Evolutionary conservation across 306 rosid species (phyloP).

Genomic region (Sphenostylis stenocarpa): DNA sequence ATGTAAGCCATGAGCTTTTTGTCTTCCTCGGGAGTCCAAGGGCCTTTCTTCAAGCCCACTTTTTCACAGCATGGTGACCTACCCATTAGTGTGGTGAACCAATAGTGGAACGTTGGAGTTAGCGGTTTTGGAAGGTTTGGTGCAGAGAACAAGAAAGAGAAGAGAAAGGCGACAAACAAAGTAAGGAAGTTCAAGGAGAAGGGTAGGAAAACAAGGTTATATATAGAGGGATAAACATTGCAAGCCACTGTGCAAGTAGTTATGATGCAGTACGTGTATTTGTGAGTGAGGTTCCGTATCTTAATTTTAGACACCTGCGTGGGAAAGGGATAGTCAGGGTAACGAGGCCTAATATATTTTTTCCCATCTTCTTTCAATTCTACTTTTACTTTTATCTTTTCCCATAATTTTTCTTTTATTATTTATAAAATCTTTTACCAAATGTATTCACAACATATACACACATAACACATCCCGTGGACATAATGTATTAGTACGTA

Average conservation of each 20-base stretch:
- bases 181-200: slow-evolving; percentile 20
- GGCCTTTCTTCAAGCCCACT: slow-evolving; percentile 58
- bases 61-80: slow-evolving; percentile 54
- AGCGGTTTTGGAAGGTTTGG: background rate
- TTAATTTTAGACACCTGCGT: slow-evolving; percentile 16
- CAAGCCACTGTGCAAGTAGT: background rate
- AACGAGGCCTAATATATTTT: background rate
- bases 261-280: slow-evolving; percentile 11
- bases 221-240: slow-evolving; percentile 7
- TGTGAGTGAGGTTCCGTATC: slow-evolving; percentile 16
- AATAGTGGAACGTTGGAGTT: background rate
- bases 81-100: slow-evolving; percentile 39
- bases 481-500: background rate
- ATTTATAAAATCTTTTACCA: background rate
- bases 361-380: background rate
- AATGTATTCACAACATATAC: background rate
- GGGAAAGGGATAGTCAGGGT: background rate
- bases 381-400: background rate
- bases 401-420: background rate
- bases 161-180: background rate
- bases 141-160: background rate
- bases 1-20: slow-evolving; percentile 58
- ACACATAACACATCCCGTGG: background rate
- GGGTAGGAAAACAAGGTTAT: background rate
- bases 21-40: slow-evolving; percentile 68